Evolutionary conservation across 177 flowering plant species (phyloP).

Genomic region (Telopea speciosissima): DNA sequence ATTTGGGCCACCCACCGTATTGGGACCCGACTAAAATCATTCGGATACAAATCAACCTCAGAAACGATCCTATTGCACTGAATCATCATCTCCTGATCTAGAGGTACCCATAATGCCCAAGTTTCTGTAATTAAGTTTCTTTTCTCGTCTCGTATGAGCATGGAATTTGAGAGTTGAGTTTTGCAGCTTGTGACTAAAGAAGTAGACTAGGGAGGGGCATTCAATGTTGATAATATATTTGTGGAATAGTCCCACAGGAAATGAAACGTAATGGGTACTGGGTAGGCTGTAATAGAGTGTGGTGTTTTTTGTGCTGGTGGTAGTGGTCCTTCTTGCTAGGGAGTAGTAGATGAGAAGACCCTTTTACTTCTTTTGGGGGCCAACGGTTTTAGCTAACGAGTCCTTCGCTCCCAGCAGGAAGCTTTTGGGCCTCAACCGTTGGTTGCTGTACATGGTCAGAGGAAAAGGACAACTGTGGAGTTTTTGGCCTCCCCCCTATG

Average conservation of each 20-base stretch:
- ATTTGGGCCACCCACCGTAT: neutral
- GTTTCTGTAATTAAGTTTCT: neutral
- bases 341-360: neutral
- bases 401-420: constrained; percentile 4
- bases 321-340: too few relatives aligned
- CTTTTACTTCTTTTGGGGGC: neutral
- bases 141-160: neutral
- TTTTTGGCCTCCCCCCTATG: neutral
- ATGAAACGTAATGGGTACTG: neutral
- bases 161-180: neutral
- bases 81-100: too few relatives aligned
- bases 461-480: constrained; percentile 7
- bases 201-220: neutral
- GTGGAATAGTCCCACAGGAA: neutral
- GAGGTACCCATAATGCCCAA: neutral
- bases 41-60: too few relatives aligned
- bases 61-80: too few relatives aligned
- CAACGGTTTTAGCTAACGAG: neutral
- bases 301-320: too few relatives aligned
- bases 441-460: constrained; percentile 3
- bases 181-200: neutral
- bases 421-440: constrained; percentile 8
- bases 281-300: neutral
- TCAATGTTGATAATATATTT: neutral
- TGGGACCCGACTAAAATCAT: neutral